Evolutionary conservation across 805 yeast species (phyloP), one percentile per base, ranked within the genome.

Genomic region (Pichia californica): DNA sequence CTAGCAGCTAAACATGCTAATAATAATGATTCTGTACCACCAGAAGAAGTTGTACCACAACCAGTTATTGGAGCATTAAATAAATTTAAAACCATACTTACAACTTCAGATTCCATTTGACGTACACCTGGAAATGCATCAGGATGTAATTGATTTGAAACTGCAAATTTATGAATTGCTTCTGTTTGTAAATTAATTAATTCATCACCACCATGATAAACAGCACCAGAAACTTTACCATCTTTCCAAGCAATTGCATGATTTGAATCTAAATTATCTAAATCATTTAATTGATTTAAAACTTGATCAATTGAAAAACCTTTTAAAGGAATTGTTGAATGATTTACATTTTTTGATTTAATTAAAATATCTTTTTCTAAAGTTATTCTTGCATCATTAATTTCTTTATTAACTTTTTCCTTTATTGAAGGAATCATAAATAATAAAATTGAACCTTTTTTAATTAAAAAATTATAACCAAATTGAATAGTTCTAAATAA

Each of bases 121-220:
- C 99, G 77, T 7, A 91, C 85, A 6, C 94, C 98, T 0, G 98
- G 99, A 58, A 91, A 91, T 4, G 88, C 93, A 63, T 91, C 98
- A 0, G 99, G 99, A 61, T 91, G 99, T 40, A 91, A 69, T 64
- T 93, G 99, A 64, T 93, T 91, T 2, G 97, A 88, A 20, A 89
- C 88, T 6, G 93, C 77, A 61, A 77, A 89, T 56, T 74, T 74
- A 41, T 78, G 74, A 61, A 78, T 89, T 0, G 96, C 93, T 43
- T 73, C 63, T 8, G 93, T 67, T 63, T 93, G 98, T 30, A 93
- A 67, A 31, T 73, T 67, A 31, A 84, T 70, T 42, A 91, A 64
- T 27, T 84, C 86, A n/a, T 72, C 68, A 13, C 97, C 97, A 26
- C 98, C 97, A 55, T 93, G 98, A 56, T 91, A 91, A 10, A 91